Percentiles rank a stretch among this genome's conserved stretches.
These are phyloP conservation scores for Fusarium beomiforme DNA, from an alignment of 2,329 filamentous ascomycete genomes.

Conservation along the genomic window DNA sequence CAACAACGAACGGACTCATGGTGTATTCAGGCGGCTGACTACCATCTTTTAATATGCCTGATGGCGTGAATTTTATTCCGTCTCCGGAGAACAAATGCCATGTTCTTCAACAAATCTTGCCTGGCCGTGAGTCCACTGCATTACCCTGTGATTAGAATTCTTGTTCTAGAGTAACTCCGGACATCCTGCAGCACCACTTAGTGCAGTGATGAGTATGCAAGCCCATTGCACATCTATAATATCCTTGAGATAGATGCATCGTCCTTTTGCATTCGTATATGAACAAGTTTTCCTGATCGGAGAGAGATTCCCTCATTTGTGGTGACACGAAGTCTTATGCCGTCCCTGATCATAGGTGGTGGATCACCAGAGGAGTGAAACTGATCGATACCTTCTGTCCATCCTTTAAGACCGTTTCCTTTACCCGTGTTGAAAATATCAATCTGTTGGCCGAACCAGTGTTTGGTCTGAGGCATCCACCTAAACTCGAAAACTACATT, in stretches of 20 bases:
- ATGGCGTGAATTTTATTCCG: no score
- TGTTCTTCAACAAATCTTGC: background rate
- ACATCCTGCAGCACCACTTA: background rate
- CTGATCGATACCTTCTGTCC: background rate
- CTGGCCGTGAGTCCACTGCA: background rate
- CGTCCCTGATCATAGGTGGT: background rate
- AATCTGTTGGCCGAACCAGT: background rate
- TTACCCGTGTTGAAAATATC: background rate
- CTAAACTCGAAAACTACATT: background rate
- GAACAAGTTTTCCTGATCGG: background rate
- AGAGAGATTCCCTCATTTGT: background rate
- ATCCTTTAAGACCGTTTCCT: background rate
- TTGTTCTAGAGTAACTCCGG: background rate
- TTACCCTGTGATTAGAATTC: background rate
- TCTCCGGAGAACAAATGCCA: no score
- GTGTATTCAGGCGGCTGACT: no score
- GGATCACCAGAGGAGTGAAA: background rate
- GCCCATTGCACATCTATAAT: background rate
- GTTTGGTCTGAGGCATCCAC: background rate
- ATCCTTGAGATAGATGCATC: background rate
- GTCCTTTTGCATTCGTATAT: background rate
- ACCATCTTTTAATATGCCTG: no score
- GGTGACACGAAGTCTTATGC: background rate
- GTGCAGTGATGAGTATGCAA: background rate
- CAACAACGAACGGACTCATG: no score